Base-by-base conservation (phyloP, 352 stramenopile genomes). In the Phytophthora nicotianae region DNA sequence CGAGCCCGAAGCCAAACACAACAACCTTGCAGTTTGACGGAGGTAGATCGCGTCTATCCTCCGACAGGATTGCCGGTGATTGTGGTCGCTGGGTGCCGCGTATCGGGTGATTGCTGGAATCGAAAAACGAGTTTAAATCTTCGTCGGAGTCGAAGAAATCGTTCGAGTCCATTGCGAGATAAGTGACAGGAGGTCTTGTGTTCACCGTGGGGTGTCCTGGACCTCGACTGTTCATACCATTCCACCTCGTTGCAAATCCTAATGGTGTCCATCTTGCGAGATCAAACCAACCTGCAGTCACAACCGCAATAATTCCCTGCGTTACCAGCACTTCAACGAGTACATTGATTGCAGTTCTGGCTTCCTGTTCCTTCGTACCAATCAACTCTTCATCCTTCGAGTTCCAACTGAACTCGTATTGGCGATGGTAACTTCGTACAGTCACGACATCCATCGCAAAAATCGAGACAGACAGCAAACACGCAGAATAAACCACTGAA, bases 221-320 rank as follows among this genome's bases (percentile, higher is more conserved):
- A 17, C 27, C 47, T 17, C 19, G 5, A 5, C 41, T 47, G 19
- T 37, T 20, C 17, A 23, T 55, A 8, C 17, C 19, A 11, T 52
- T 52, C 51, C 38, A 65, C n/a, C 11, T 37, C 11, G 16, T 33
- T n/a, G 41, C 58, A 19, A 42, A 63, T 9, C 2, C 37, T 4
- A 59, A 35, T 23, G 62, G 65, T 32, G 57, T 64, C 67, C 67
- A 75, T 9, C 62, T 47, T 32, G 67, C 58, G n/a, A 75, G 35
- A 16, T 75, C 58, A 40, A 72, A 49, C 67, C 67, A 75, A 9
- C 69, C 35, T n/a, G 59, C 47, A 14, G 40, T 46, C 11, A 62
- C 35, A 2, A 26, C n/a, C 8, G 62, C 57, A 10, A 75, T 63
- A 10, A 59, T 8, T 1, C 50, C 57, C 24, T 70, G 62, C 6